A percentile compares a stretch with the other conserved stretches of the same genome.
These are phyloP conservation scores for Pleurotus pulmonarius DNA, from an alignment of 768 basidiomycete species.

Conservation along the genomic window DNA sequence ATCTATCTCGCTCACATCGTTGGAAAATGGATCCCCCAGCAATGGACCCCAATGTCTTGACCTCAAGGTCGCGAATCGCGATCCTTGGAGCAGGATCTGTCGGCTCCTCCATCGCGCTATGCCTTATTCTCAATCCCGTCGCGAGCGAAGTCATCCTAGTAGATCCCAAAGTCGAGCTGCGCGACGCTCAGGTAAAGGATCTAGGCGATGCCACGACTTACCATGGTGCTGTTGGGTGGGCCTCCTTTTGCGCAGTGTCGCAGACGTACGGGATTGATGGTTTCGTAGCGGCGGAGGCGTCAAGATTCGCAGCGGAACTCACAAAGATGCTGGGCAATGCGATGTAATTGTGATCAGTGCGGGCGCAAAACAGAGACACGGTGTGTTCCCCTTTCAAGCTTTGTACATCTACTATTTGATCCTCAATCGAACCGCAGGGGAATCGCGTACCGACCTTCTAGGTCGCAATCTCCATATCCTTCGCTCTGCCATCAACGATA, in stretches of 20 bases:
- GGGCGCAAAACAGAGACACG: constrained; percentile 12
- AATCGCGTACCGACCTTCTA: constrained; percentile 11
- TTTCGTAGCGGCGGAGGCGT: constrained; percentile 5
- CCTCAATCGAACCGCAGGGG: constrained; percentile 2
- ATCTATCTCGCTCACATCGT: no score
- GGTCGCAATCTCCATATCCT: constrained; percentile 12
- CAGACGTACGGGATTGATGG: no score
- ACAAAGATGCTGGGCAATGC: constrained; percentile 11
- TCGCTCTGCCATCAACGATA: constrained; percentile 6
- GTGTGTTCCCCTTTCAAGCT: background rate
- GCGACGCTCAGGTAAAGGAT: constrained; percentile 12
- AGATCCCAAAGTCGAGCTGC: constrained; percentile 9
- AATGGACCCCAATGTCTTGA: constrained; percentile 6
- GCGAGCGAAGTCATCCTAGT: constrained; percentile 10
- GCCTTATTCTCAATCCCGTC: constrained; percentile 11
- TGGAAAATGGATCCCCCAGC: constrained; percentile 6
- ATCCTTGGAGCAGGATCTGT: constrained; percentile 15
- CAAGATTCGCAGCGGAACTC: constrained; percentile 3
- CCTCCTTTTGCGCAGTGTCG: background rate
- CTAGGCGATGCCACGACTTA: constrained; percentile 10
- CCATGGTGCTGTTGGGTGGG: constrained; percentile 1
- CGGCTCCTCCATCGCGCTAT: constrained; percentile 12
- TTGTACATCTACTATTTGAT: background rate
- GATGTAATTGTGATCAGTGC: constrained; percentile 13
- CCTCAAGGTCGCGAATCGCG: constrained; percentile 7